These are phyloP conservation scores for Chalara sp. DNA, from an alignment of 2,329 filamentous ascomycete genomes.

Conservation along the genomic window DNA sequence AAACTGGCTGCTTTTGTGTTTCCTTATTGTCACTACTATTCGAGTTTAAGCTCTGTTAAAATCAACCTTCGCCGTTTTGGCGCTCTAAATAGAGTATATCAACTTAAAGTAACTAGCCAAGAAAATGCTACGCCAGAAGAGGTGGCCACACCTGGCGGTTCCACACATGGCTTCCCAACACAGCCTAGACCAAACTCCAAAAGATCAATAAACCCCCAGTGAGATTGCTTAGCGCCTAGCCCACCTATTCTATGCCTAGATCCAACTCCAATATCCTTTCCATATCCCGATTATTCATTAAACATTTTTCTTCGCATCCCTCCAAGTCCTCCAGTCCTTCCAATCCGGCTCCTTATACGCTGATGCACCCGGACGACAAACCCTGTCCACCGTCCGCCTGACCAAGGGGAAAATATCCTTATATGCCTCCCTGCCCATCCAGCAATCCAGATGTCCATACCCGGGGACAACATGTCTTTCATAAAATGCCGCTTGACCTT, in stretches of 20 bases:
- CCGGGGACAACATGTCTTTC: constrained; percentile 45
- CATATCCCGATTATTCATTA: background rate
- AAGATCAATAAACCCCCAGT: background rate
- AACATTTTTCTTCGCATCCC: background rate
- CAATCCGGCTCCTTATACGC: constrained; percentile 19
- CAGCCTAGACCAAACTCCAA: too few relatives aligned
- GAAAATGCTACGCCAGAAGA: too few relatives aligned
- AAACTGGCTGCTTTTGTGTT: too few relatives aligned
- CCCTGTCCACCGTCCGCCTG: constrained; percentile 46
- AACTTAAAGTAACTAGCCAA: too few relatives aligned
- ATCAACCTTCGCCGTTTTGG: too few relatives aligned
- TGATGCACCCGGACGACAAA: constrained; percentile 27
- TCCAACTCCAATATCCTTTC: too few relatives aligned
- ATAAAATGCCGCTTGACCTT: constrained; percentile 33
- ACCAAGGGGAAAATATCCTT: constrained; percentile 53
- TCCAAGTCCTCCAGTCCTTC: constrained; percentile 10
- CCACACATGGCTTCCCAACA: background rate
- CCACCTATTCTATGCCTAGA: too few relatives aligned
- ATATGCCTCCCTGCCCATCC: constrained; percentile 54
- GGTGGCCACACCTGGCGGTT: background rate
- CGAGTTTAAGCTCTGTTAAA: too few relatives aligned
- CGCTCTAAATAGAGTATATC: too few relatives aligned
- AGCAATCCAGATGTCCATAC: constrained; percentile 56
- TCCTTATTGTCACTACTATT: too few relatives aligned
- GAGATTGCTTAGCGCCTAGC: background rate